A percentile compares a stretch with the other conserved stretches of the same genome.
Evolutionary conservation across 2,329 filamentous ascomycete genomes (phyloP).

Genomic region (Cephalotrichum gorgonifer): DNA sequence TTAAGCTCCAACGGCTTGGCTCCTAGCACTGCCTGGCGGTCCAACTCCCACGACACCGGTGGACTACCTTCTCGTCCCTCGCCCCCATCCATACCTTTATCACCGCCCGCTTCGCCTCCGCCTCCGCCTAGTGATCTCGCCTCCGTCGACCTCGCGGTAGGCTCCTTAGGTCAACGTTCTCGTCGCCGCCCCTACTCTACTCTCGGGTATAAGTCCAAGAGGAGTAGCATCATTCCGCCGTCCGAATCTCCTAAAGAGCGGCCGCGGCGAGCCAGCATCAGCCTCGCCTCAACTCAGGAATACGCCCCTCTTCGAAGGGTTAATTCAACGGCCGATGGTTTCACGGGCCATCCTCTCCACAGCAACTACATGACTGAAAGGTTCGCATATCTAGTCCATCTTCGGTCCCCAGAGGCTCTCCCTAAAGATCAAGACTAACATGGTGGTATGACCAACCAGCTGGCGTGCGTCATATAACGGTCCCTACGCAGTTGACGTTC

Average conservation of each 20-base stretch:
- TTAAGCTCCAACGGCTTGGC: conserved; percentile 22
- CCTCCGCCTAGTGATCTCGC: neutral
- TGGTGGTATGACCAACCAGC: neutral
- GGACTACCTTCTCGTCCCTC: conserved; percentile 1
- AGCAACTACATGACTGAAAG: neutral
- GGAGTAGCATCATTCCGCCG: neutral
- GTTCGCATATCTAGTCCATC: neutral
- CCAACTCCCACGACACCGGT: conserved; percentile 8
- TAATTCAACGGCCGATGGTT: neutral
- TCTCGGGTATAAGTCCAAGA: neutral
- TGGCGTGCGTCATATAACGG: neutral
- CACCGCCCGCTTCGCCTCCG: neutral
- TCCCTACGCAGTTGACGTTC: neutral
- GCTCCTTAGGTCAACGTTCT: neutral
- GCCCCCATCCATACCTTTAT: neutral
- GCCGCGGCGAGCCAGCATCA: neutral
- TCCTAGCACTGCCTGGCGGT: conserved; percentile 15
- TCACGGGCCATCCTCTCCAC: neutral
- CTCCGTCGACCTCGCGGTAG: neutral
- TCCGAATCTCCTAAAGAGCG: neutral
- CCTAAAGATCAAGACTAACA: neutral
- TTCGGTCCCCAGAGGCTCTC: neutral
- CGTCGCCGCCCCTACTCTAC: neutral
- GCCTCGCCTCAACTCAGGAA: neutral
- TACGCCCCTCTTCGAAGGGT: neutral